phyloP scores from a whole-genome alignment of 148 eudicot genomes.

The Nepenthes mirabilis region DNA sequence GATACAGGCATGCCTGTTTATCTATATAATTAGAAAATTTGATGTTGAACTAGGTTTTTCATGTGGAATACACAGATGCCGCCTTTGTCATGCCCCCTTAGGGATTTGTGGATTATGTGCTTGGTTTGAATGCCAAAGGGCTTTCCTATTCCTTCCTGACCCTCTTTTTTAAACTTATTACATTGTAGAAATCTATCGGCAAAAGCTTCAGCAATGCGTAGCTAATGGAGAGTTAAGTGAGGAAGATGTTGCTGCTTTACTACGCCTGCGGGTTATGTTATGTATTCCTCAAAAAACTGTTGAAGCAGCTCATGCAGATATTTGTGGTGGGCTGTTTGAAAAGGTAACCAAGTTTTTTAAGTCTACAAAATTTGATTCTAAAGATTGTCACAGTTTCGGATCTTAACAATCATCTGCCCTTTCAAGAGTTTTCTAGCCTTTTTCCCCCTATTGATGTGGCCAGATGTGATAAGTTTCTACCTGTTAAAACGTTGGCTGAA shows the following conservation, averaged over 20 bases:
- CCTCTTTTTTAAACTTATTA: not conserved
- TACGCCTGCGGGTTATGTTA: slow-evolving; percentile 69
- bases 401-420: too few species aligned
- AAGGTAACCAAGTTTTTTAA: slow-evolving; percentile 36
- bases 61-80: too few species aligned
- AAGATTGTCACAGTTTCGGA: too few species aligned
- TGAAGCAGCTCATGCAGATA: slow-evolving; percentile 81
- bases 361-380: too few species aligned
- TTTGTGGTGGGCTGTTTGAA: slow-evolving; percentile 80
- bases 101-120: not conserved
- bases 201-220: slow-evolving; percentile 79
- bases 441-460: too few species aligned
- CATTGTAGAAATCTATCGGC: slow-evolving; percentile 67
- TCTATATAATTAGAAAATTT: too few species aligned
- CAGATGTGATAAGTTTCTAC: too few species aligned
- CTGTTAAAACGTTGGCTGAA: too few species aligned
- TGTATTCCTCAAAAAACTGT: slow-evolving; percentile 78
- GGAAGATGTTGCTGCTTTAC: slow-evolving; percentile 59
- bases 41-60: too few species aligned
- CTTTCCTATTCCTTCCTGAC: not conserved
- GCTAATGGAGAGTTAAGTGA: slow-evolving; percentile 77
- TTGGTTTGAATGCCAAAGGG: not conserved
- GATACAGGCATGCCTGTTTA: too few species aligned
- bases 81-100: too few species aligned
- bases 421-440: too few species aligned